phyloP scores from a whole-genome alignment of 2,329 filamentous ascomycete species.

The Leptographium radiaticola region DNA sequence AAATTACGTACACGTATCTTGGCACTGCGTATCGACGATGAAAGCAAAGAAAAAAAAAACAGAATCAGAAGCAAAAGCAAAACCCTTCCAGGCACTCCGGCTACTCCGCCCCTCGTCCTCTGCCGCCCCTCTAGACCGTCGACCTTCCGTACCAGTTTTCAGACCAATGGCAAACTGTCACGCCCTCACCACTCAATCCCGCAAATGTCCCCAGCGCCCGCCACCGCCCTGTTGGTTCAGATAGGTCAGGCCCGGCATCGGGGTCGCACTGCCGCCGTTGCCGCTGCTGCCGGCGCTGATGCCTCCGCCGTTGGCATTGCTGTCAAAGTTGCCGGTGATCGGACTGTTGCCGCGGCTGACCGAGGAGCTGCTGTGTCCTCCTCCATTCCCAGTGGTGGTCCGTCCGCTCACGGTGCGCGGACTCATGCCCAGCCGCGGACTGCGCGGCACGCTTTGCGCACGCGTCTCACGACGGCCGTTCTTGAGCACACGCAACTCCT shows the following conservation, averaged over 20 bases:
- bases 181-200: conserved; percentile 18
- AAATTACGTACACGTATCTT: too few relatives aligned
- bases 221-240: conserved; percentile 25
- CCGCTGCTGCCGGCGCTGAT: background rate
- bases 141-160: too few relatives aligned
- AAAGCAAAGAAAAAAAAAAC: too few relatives aligned
- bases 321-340: conserved; percentile 17
- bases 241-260: conserved; percentile 24
- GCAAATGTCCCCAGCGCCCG: conserved; percentile 30
- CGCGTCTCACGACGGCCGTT: conserved; percentile 42
- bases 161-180: too few relatives aligned
- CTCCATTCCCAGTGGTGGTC: conserved; percentile 17
- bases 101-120: too few relatives aligned
- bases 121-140: too few relatives aligned
- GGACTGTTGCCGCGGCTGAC: conserved; percentile 38
- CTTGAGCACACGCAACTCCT: conserved; percentile 34
- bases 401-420: conserved; percentile 22
- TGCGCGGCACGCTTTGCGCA: conserved; percentile 42
- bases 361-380: conserved; percentile 1
- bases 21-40: too few relatives aligned
- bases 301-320: conserved; percentile 10
- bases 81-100: too few relatives aligned
- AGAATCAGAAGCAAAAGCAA: too few relatives aligned
- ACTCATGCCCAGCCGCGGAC: conserved; percentile 42
- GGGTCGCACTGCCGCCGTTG: background rate